phyloP scores from a whole-genome alignment of 2,329 filamentous ascomycete species.

The Pyrenophora graminea region DNA sequence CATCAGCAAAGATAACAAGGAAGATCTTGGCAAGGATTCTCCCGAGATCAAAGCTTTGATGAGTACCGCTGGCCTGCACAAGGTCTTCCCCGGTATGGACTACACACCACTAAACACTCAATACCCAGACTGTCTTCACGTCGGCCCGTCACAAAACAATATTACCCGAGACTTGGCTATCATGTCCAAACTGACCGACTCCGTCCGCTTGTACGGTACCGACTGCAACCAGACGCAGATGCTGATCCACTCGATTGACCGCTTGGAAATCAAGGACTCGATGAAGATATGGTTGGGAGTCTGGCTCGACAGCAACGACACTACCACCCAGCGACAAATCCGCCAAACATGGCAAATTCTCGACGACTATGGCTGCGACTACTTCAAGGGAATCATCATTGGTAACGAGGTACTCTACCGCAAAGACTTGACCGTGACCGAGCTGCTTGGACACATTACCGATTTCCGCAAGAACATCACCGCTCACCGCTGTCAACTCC shows the following conservation, averaged over 20 bases:
- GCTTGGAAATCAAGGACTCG: conserved; percentile 67
- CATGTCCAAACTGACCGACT: conserved; percentile 86
- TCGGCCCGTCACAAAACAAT: conserved; percentile 89
- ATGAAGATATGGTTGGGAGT: conserved; percentile 95
- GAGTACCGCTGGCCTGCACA: conserved; percentile 81
- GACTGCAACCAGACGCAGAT: conserved; percentile 98
- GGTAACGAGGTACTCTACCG: conserved; percentile 68
- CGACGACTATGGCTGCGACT: conserved; percentile 59
- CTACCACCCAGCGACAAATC: conserved; percentile 83
- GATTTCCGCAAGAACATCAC: conserved; percentile 72
- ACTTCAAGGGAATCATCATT: conserved; percentile 65
- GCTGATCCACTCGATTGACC: conserved; percentile 80
- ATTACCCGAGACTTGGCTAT: conserved; percentile 89
- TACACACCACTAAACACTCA: conserved; percentile 92
- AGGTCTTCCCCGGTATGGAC: conserved; percentile 92
- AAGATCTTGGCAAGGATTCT: conserved; percentile 75
- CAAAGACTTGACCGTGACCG: conserved; percentile 66
- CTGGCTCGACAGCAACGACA: conserved; percentile 83
- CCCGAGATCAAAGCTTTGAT: conserved; percentile 78
- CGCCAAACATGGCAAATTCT: conserved; percentile 83
- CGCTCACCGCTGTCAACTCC: conserved; percentile 67
- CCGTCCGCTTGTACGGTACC: conserved; percentile 86
- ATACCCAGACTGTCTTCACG: conserved; percentile 78
- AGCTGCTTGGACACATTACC: conserved; percentile 67
- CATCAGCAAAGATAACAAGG: conserved; percentile 68